Conservation (phyloP, 108 stramenopile genomes). For the Mediolabrus comicus region DNA sequence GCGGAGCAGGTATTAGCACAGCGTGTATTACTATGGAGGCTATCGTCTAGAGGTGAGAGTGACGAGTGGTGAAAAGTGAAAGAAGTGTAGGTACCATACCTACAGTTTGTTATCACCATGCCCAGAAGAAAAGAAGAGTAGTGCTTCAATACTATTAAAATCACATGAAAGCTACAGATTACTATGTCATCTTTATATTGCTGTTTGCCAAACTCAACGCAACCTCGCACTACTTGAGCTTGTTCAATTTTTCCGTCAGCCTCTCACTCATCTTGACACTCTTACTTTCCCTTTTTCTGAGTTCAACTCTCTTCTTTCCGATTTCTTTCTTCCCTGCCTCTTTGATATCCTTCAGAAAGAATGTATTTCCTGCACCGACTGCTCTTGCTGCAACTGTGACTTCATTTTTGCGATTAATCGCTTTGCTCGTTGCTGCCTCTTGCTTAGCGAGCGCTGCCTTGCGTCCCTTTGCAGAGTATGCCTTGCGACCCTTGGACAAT, state of each 20-base stretch:
- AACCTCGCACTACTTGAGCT: constrained; percentile 45
- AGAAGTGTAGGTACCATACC: too few species aligned
- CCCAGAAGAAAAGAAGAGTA: too few species aligned
- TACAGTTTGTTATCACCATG: too few species aligned
- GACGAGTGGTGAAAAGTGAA: too few species aligned
- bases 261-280: constrained; percentile 61
- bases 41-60: too few species aligned
- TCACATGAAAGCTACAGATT: neutral
- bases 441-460: constrained; percentile 39
- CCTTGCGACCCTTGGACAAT: constrained; percentile 48
- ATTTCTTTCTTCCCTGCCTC: constrained; percentile 63
- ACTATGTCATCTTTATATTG: neutral
- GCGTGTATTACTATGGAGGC: too few species aligned
- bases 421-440: constrained; percentile 62
- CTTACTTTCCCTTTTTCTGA: constrained; percentile 74
- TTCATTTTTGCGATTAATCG: constrained; percentile 82
- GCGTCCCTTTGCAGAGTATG: constrained; percentile 60
- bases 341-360: constrained; percentile 72
- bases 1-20: too few species aligned
- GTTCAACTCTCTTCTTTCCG: constrained; percentile 36
- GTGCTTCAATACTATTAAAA: neutral
- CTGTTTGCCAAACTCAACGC: neutral
- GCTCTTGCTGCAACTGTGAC: constrained; percentile 74
- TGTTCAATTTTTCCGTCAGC: constrained; percentile 65
- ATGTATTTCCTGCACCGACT: constrained; percentile 54